Evolutionary conservation across 805 yeast genomes (phyloP), one percentile per base, ranked within the genome.

Genomic region (Lipomyces orientalis): DNA sequence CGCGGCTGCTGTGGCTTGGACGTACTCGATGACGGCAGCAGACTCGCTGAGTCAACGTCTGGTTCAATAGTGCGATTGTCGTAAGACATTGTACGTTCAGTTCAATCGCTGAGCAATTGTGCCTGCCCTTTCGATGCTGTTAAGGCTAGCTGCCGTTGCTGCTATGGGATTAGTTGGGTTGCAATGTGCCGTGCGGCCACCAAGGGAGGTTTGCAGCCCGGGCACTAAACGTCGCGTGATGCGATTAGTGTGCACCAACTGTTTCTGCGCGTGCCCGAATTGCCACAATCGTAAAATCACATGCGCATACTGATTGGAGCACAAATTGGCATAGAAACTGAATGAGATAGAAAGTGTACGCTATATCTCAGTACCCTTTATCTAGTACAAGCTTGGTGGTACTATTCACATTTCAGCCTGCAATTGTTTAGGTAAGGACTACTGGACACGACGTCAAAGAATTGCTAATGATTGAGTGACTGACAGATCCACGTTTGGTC

Each of bases 1-100:
- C 46, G 29, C 8, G 54, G 25, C 22, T 35, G 31, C 12, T 33
- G 61, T 19, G 29, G 29, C 31, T 16, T 59, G 43, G 54, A 34
- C 34, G 49, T 49, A 57, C 39, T 37, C 2, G 57, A 55, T 33
- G n/a, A 16, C 16, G 62, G 62, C 25, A 25, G 56, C 37, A 29
- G 56, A 54, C 25, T 55, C 37, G 61, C 16, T 25, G 54, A 55
- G 14, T 51, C 43, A 8, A 66, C 64, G 51, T 66, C 69, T 29
- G 66, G 60, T 54, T 56, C 69, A 62, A 66, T 56, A 37, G 64
- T 35, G 43, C 66, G 69, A 56, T 59, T 29, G 54, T 61, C 68
- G n/a, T 58, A 61, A 8, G 68, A 58, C 68, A 61, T 61, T 31
- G 7, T 57, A 8, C 37, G 16, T 43, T 19, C 49, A 43, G 25